phyloP scores from a whole-genome alignment of 345 rosid genomes.

The Arabidopsis arenosa region DNA sequence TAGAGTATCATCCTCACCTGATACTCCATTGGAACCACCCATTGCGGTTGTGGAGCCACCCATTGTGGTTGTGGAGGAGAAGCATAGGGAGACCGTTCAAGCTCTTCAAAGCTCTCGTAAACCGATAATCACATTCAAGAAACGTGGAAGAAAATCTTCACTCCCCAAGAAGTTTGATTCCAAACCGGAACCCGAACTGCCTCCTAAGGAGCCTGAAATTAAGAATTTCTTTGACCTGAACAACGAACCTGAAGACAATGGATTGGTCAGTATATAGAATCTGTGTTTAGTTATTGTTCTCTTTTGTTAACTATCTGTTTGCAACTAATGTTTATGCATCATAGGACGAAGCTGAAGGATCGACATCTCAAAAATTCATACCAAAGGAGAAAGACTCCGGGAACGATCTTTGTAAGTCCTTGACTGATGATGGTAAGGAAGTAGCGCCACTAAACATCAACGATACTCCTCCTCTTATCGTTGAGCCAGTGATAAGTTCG shows the following conservation, averaged over 20 bases:
- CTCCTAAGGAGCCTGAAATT: neutral
- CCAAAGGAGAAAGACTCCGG: neutral
- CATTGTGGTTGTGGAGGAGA: neutral
- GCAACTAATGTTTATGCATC: neutral
- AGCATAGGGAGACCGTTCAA: conserved; percentile 1
- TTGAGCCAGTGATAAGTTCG: neutral
- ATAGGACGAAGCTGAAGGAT: conserved; percentile 25
- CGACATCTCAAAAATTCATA: conserved; percentile 2
- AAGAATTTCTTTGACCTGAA: neutral
- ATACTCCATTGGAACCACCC: conserved; percentile 37
- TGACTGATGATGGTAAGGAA: neutral
- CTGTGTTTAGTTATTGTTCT: neutral
- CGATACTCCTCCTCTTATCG: too few species aligned
- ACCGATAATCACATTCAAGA: neutral
- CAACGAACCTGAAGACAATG: conserved; percentile 29
- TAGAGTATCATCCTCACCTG: conserved; percentile 11
- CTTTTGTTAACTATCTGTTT: neutral
- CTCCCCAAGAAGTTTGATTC: neutral
- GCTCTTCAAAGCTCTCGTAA: conserved; percentile 27
- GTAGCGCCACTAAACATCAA: neutral
- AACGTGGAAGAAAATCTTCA: neutral
- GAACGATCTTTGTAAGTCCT: neutral
- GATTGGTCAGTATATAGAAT: conserved; percentile 44
- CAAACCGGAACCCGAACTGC: neutral
- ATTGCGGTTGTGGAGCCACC: neutral